Conservation (phyloP, 305 asterid species). For the Solanum hybrid region DNA sequence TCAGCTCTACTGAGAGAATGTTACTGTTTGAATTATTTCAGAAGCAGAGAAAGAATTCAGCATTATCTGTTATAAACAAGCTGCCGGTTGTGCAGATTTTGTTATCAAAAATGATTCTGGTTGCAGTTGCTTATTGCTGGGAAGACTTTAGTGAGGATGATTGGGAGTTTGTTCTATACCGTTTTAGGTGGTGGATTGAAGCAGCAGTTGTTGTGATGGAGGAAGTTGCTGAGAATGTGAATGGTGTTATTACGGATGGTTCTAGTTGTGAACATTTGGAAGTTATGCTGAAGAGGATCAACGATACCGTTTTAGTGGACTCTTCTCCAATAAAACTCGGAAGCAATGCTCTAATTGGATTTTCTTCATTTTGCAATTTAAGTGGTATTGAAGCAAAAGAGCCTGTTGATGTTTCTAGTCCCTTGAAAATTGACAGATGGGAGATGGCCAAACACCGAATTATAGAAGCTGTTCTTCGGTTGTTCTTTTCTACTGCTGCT, state of each 20-base stretch:
- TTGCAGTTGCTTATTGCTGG: constrained; percentile 88
- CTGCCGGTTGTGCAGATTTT: constrained; percentile 65
- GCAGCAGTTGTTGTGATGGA: constrained; percentile 73
- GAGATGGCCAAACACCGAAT: constrained; percentile 65
- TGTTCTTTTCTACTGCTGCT: constrained; percentile 77
- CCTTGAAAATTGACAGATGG: constrained; percentile 63
- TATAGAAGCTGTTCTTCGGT: constrained; percentile 81
- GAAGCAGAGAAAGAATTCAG: constrained; percentile 62
- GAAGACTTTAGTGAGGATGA: constrained; percentile 81
- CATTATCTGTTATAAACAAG: constrained; percentile 63
- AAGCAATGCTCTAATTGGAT: constrained; percentile 71
- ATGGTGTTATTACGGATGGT: constrained; percentile 3
- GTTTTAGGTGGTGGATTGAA: constrained; percentile 87
- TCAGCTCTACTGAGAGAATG: constrained; percentile 46
- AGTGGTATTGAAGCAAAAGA: constrained; percentile 35
- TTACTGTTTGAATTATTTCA: constrained; percentile 58
- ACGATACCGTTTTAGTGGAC: constrained; percentile 35
- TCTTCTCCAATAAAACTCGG: constrained; percentile 55
- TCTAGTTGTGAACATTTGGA: constrained; percentile 26
- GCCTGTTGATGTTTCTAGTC: constrained; percentile 26
- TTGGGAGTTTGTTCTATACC: constrained; percentile 79
- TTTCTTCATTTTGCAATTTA: constrained; percentile 54
- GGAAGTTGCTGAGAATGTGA: constrained; percentile 75
- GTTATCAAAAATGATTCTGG: constrained; percentile 59
- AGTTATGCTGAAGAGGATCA: constrained; percentile 39